These are phyloP conservation scores for Trichothecium sympodiale DNA, from an alignment of 2,329 filamentous ascomycete genomes.

Conservation along the genomic window DNA sequence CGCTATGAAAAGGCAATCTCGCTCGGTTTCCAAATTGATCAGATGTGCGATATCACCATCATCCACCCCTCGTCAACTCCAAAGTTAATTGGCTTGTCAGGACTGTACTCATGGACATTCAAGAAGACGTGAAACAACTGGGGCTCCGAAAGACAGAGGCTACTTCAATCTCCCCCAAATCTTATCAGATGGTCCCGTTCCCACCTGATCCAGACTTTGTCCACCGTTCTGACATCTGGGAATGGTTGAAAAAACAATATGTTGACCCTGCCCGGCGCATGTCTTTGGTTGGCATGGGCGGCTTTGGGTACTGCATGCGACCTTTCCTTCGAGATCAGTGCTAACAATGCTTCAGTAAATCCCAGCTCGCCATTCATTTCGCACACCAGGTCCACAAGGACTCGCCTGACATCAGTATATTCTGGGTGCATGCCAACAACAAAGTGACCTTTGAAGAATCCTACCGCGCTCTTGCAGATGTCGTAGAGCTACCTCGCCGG, in stretches of 20 bases:
- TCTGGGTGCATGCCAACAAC: slow-evolving; percentile 22
- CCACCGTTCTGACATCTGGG: background rate
- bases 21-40: no score
- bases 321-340: no score
- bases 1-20: no score
- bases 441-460: slow-evolving; percentile 18
- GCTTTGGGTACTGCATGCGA: slow-evolving; percentile 2
- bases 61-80: no score
- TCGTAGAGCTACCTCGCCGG: slow-evolving; percentile 13
- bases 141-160: no score
- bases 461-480: slow-evolving; percentile 19
- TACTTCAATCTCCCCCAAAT: no score
- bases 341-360: no score
- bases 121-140: no score
- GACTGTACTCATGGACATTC: no score
- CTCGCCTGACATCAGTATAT: slow-evolving; percentile 11
- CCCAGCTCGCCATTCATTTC: slow-evolving; percentile 2
- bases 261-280: background rate
- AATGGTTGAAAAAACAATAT: background rate
- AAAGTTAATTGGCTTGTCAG: no score
- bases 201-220: slow-evolving; percentile 1
- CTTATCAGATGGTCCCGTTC: slow-evolving; percentile 1
- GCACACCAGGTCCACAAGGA: background rate
- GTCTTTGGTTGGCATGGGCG: background rate
- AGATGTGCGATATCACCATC: no score